Evolutionary conservation across 1,284 basidiomycete species (phyloP).

Genomic region (Ganoderma resinaceum): DNA sequence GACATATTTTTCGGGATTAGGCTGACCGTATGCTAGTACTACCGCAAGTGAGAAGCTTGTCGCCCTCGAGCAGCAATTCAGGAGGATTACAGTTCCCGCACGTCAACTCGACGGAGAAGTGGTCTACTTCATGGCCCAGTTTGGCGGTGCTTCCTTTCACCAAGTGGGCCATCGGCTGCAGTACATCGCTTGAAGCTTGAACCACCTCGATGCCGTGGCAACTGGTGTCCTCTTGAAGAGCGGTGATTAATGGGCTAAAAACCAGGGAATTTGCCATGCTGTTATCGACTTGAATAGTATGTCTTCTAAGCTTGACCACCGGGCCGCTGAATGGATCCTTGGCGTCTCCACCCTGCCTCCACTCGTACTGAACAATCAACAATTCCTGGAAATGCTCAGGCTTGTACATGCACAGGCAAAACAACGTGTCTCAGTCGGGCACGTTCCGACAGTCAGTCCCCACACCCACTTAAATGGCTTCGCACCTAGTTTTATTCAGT

Average conservation of each 20-base stretch:
- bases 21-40: too few species aligned
- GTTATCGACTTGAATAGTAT: not conserved
- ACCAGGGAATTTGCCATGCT: too few species aligned
- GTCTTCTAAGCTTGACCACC: not conserved
- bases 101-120: too few species aligned
- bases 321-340: not conserved
- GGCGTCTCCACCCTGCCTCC: not conserved
- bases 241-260: not conserved
- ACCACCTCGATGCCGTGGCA: not conserved
- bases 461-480: not conserved
- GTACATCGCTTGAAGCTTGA: not conserved
- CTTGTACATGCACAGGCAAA: not conserved
- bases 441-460: not conserved
- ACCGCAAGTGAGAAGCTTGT: too few species aligned
- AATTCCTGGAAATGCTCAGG: not conserved
- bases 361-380: not conserved
- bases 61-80: too few species aligned
- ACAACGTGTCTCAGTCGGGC: not conserved
- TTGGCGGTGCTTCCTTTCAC: not conserved
- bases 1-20: too few species aligned
- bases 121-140: not conserved
- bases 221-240: not conserved
- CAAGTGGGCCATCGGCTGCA: not conserved
- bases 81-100: too few species aligned
- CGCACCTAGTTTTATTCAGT: not conserved